Evolutionary conservation across 2,329 filamentous ascomycete genomes (phyloP).

Genomic region (Elsinoe batatas): DNA sequence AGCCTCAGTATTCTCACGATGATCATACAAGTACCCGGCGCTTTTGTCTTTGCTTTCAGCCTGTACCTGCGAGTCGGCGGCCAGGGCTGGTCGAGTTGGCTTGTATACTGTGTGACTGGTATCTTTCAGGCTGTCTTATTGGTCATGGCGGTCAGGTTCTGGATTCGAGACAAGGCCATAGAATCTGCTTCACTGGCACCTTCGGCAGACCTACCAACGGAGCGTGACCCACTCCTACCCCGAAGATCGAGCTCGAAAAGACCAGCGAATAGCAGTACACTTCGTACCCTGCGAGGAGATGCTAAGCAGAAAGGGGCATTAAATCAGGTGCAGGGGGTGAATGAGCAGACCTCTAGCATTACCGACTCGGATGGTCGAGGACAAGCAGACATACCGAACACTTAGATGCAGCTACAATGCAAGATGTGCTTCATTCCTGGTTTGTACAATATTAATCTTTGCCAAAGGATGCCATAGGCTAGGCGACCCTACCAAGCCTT

Average conservation of each 20-base stretch:
- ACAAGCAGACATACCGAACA: too few species aligned
- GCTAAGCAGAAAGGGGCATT: too few species aligned
- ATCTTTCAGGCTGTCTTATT: conserved; percentile 73
- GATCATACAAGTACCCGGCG: conserved; percentile 92
- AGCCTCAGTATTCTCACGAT: conserved; percentile 96
- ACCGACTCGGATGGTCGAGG: too few species aligned
- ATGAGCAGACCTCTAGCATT: too few species aligned
- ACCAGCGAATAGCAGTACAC: neutral
- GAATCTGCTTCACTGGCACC: neutral
- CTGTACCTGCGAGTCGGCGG: conserved; percentile 60
- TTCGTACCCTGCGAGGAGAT: too few species aligned
- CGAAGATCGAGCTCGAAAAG: neutral
- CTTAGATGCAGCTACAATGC: too few species aligned
- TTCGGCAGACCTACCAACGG: neutral
- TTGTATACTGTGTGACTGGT: conserved; percentile 80
- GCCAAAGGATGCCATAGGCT: too few species aligned
- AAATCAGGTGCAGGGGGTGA: too few species aligned
- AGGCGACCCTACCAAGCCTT: neutral
- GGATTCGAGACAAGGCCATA: conserved; percentile 27
- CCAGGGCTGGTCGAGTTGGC: conserved; percentile 91
- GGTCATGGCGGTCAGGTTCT: conserved; percentile 69
- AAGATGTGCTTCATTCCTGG: too few species aligned
- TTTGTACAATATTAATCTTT: too few species aligned
- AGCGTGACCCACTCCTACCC: neutral
- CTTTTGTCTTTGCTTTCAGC: conserved; percentile 79